Evolutionary conservation across 805 yeast species (phyloP).

Genomic region (Ogataea corticis): DNA sequence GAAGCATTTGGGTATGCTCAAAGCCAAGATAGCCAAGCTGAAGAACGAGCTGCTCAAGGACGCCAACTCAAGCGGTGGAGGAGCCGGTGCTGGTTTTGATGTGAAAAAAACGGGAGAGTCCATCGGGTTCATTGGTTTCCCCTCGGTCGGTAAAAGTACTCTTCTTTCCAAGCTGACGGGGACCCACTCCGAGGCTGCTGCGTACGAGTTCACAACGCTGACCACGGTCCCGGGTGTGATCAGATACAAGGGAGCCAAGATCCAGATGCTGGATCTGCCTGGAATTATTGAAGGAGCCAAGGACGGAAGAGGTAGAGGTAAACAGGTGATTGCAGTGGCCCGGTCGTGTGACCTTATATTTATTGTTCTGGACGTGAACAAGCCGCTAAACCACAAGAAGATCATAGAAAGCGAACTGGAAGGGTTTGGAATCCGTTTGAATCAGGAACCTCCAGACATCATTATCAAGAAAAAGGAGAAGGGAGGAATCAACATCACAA

Average conservation of each 20-base stretch:
- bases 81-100: conserved; percentile 95
- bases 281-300: conserved; percentile 92
- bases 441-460: conserved; percentile 91
- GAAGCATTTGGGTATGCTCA: conserved; percentile 94
- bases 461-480: conserved; percentile 88
- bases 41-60: conserved; percentile 87
- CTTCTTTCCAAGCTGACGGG: conserved; percentile 87
- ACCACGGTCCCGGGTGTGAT: conserved; percentile 98
- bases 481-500: conserved; percentile 94
- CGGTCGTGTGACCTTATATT: conserved; percentile 92
- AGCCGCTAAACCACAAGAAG: conserved; percentile 91
- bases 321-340: conserved; percentile 98
- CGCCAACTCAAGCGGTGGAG: conserved; percentile 72
- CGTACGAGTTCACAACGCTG: conserved; percentile 94
- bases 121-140: conserved; percentile 97
- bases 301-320: conserved; percentile 91
- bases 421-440: conserved; percentile 95
- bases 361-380: conserved; percentile 92
- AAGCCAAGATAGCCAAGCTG: conserved; percentile 93
- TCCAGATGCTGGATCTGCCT: conserved; percentile 92
- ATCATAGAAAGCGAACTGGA: conserved; percentile 94
- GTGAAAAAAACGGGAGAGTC: conserved; percentile 98
- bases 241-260: conserved; percentile 94
- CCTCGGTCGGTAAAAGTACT: conserved; percentile 92
- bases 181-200: conserved; percentile 97